Conservation (phyloP, 306 rosid genomes). For the Fragaria iinumae region DNA sequence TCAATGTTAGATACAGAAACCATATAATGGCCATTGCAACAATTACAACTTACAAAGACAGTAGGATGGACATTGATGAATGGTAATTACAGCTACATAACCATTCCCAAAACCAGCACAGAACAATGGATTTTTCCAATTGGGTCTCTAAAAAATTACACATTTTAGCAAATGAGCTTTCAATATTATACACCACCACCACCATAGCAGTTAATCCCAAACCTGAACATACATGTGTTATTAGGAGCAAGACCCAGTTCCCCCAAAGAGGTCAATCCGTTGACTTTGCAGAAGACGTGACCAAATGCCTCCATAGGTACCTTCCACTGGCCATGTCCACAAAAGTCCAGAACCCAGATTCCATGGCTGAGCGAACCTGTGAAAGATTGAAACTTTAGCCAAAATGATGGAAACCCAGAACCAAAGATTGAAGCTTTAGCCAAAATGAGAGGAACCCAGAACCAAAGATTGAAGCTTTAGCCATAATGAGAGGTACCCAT, state of each 20-base stretch:
- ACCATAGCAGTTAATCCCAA: slow-evolving; percentile 19
- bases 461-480: neutral
- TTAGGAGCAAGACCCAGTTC: neutral
- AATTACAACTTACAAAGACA: slow-evolving; percentile 14
- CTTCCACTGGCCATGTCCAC: slow-evolving; percentile 97
- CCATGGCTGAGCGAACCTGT: slow-evolving; percentile 58
- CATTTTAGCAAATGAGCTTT: neutral
- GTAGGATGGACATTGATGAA: slow-evolving; percentile 14
- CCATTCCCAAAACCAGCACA: neutral
- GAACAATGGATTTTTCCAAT: neutral
- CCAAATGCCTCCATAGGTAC: slow-evolving; percentile 85
- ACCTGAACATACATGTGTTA: slow-evolving; percentile 18
- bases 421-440: neutral
- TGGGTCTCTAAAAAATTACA: slow-evolving; percentile 3
- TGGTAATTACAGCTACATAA: slow-evolving; percentile 18
- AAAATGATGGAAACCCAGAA: neutral
- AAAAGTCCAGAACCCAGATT: slow-evolving; percentile 75
- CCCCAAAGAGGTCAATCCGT: slow-evolving; percentile 39
- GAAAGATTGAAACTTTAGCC: slow-evolving; percentile 15
- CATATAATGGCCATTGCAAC: neutral
- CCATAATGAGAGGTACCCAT: neutral
- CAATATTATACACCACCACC: neutral
- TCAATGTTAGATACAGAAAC: slow-evolving; percentile 9
- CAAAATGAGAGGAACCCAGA: neutral
- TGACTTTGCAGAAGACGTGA: slow-evolving; percentile 43